These are phyloP conservation scores for Coleophoma cylindrospora DNA, from an alignment of 2,329 filamentous ascomycete species.

Conservation along the genomic window DNA sequence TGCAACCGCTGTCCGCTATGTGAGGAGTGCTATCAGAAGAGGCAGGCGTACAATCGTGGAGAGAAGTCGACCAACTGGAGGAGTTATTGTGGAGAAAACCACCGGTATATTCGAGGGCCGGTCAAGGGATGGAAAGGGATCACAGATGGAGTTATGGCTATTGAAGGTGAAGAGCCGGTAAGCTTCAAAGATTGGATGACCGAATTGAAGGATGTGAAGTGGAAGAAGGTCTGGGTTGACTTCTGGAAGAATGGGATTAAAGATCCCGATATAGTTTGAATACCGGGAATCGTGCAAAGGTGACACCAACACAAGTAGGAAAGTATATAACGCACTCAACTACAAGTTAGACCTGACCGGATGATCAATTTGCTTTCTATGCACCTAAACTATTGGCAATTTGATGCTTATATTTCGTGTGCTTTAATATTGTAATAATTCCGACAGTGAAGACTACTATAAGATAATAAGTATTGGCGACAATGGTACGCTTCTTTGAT, in stretches of 20 bases:
- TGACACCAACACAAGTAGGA: too few relatives aligned
- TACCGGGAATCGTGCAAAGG: too few relatives aligned
- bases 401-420: too few relatives aligned
- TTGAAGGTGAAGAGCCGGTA: slow-evolving; percentile 9
- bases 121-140: slow-evolving; percentile 19
- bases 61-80: slow-evolving; percentile 1
- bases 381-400: too few relatives aligned
- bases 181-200: slow-evolving; percentile 11
- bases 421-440: too few relatives aligned
- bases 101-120: slow-evolving; percentile 16
- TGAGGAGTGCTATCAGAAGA: slow-evolving; percentile 12
- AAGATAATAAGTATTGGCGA: too few relatives aligned
- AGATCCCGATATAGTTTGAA: too few relatives aligned
- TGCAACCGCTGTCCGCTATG: slow-evolving; percentile 17
- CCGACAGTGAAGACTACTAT: too few relatives aligned
- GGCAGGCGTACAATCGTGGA: slow-evolving; percentile 4
- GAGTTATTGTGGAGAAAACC: slow-evolving; percentile 12
- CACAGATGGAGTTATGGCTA: slow-evolving; percentile 12
- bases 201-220: slow-evolving; percentile 9
- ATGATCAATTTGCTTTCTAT: too few relatives aligned
- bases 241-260: slow-evolving; percentile 4
- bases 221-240: slow-evolving; percentile 8
- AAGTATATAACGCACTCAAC: too few relatives aligned
- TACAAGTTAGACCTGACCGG: too few relatives aligned
- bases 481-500: too few relatives aligned